Base-by-base conservation (phyloP, 305 asterid genomes). In the Fraxinus xanthoxyloides region DNA sequence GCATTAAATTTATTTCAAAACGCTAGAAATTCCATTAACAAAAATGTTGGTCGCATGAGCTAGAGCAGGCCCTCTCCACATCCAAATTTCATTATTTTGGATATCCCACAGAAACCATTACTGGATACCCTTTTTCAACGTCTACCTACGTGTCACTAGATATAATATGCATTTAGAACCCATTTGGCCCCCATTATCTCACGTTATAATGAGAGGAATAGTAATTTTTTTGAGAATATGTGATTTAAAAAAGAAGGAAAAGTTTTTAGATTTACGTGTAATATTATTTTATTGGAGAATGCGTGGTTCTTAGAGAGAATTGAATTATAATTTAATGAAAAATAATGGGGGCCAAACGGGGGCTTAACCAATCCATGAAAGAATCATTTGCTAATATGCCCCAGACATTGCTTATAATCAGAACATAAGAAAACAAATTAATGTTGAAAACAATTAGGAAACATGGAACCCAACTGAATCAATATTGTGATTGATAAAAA, bases 391-490 rank as follows among this genome's bases (percentile, higher is more conserved):
- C 35, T 32, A 54, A 24, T 38, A 19, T 73, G 21, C 36, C 85
- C 76, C 63, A 3, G 61, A 72, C 65, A 77, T 8, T 13, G 65
- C 10, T 24, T 43, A 46, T 40, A 76, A 70, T 69, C 17, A 46
- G 75, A 78, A 72, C 83, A 85, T 26, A 65, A 65, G 35, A 43
- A 84, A 77, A 85, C 85, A 56, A 19, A 82, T 84, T 69, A 79
- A 21, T 67, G 13, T 56, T 75, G 43, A 38, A 35, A 23, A 82
- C 34, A 67, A 67, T 12, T 67, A 67, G 74, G 74, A 26, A 72
- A 21, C 40, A 63, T 15, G 48, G 21, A 81, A 81, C 65, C 77
- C 81, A 35, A 75, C 19, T 51, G 77, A 73, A 74, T 7, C 59
- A 59, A 54, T 40, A 32, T 7, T 28, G 35, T 23, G 56, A 76